Evolutionary conservation across 2,329 filamentous ascomycete species (phyloP), one percentile per base, ranked within the genome.

Genomic region (Cucurbitaria berberidis): DNA sequence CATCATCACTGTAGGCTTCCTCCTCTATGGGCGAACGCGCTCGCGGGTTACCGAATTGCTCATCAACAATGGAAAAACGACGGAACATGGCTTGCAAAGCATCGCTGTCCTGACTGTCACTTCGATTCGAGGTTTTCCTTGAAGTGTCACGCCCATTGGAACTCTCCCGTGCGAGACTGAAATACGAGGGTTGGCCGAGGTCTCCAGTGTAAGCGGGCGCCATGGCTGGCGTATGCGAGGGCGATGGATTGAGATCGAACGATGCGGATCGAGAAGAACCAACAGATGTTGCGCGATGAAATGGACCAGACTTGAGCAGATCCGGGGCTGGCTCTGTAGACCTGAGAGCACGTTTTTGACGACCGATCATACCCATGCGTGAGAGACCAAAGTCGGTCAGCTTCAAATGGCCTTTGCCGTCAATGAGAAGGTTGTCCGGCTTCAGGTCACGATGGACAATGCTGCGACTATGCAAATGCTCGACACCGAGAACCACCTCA

Each of bases 361-460:
- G 90, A 54, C 95, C 95, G 56, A 99, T 90, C 59, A 99, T 81
- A 72, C 95, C 96, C 93, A 99, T 98, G 24, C 95, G 88, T 11
- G 95, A 99, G 22, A 99, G 81, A 55, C 95, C 95, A 78, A 99
- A 99, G 74, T 99, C 95, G 1, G 96, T 99, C 66, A 99, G 81
- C 76, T 99, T 99, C 51, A 99, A 79, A 77, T 99, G 95, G 1
- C 95, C 95, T 68, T 92, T 96, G 66, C 96, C 91, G 70, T 99
- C 96, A 64, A 99, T 99, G 46, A 99, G 83, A 27, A 99, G 83
- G 70, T 99, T 99, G 73, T 99, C 95, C 1, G 95, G 95, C 76
- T 99, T 99, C 55, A 99, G 77, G 70, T 99, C 95, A 67, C 95
- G 89, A 76, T 99, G 96, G 39, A 99, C 93, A 71, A 99, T 97